Evolutionary conservation across 75 land plant genomes (phyloP), one percentile per base, ranked within the genome.

Genomic region (Pinus tabuliformis): DNA sequence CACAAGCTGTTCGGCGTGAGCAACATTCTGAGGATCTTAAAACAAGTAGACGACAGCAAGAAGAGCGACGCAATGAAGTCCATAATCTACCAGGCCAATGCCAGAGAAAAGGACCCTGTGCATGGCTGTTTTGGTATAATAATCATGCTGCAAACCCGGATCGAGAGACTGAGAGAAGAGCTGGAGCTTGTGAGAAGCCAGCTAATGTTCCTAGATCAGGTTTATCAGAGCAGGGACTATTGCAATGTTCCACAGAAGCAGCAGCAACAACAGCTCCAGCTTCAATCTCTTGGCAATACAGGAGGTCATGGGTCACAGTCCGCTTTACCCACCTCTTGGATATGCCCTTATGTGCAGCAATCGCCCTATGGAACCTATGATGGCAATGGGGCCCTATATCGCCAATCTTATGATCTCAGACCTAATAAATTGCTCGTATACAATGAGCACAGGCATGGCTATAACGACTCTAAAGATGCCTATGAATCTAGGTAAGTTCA

Each of bases 31-130:
- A 74, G 76, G 49, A 74, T 82, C 7, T 72, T 93, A 63, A 71
- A 70, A n/a, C 54, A 75, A 56, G 83, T 90, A 22, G 82, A 90
- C 16, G 88, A 84, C 2, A 37, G 13, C 22, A 66, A 78, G 37
- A 86, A 85, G n/a, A 81, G 76, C 57, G 87, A 80, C 3, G 92
- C 96, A 56, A 90, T 93, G 86, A 76, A 81, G 56, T 73, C 91
- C 24, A 89, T 94, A 49, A 83, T 88, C 21, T 94, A 75, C 74
- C 87, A 94, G 78, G 85, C 96, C 21, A 82, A 92, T 39, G 82
- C 75, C 2, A 84, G 95, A 0, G 95, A 92, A 30, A 59, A 42
- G 30, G 93, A 92, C 71, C 97, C 93, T 22, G 89, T 90, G 45
- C 80, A 88, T 24, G 97, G 97, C 6, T 92, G 93, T 59, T 77